A percentile compares a stretch with the other conserved stretches of the same genome.
Conservation (phyloP, 768 basidiomycete genomes). For the Tulasnella sp. region DNA sequence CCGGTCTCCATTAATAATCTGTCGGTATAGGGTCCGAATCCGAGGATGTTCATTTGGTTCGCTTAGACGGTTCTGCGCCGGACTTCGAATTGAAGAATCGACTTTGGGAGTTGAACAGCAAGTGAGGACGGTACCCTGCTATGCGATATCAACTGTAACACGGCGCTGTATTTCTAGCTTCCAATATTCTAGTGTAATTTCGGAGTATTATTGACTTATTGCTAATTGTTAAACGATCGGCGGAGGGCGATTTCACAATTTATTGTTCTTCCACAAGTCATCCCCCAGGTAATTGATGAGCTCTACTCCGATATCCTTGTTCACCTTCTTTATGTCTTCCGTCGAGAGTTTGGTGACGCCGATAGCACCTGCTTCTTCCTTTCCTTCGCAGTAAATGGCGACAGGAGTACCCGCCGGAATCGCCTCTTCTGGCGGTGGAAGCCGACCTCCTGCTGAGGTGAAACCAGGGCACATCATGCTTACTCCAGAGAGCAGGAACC, state of each 20-base stretch:
- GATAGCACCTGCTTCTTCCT: conserved; percentile 80
- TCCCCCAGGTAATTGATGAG: conserved; percentile 78
- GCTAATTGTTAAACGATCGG: neutral
- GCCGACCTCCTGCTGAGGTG: conserved; percentile 80
- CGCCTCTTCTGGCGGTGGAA: conserved; percentile 60
- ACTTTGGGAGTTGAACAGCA: conserved; percentile 14
- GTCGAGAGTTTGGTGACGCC: conserved; percentile 72
- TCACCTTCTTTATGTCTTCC: conserved; percentile 81
- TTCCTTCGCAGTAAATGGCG: conserved; percentile 93
- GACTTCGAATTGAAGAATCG: conserved; percentile 12
- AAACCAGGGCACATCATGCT: conserved; percentile 97
- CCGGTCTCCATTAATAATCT: neutral
- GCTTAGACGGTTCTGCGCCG: conserved; percentile 3
- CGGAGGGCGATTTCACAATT: conserved; percentile 30
- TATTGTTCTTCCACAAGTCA: conserved; percentile 66
- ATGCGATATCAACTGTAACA: neutral
- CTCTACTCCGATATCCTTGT: conserved; percentile 87
- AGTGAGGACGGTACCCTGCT: neutral
- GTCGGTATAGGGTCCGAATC: conserved; percentile 8
- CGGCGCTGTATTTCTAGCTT: neutral
- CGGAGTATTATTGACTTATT: neutral
- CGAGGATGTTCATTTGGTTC: conserved; percentile 10
- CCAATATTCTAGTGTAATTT: neutral
- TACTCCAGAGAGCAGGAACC: conserved; percentile 86
- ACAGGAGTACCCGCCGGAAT: conserved; percentile 66